A percentile compares a stretch with the other conserved stretches of the same genome.
Conservation (phyloP, 1,139 yeast genomes). For the Hemisphaericaspora xylofermentans region DNA sequence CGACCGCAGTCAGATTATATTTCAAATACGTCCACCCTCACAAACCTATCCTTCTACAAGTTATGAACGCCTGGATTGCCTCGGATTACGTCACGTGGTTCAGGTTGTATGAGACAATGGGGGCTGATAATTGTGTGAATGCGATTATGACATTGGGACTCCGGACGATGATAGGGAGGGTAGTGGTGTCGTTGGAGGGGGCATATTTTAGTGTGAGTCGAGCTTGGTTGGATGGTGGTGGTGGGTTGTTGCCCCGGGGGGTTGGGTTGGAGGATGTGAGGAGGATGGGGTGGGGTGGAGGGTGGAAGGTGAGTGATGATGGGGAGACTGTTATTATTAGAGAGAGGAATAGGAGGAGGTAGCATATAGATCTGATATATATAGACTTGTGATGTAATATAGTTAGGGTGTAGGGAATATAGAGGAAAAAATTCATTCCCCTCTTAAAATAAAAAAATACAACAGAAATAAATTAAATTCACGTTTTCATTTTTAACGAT, state of each 20-base stretch:
- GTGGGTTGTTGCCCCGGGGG: constrained; percentile 34
- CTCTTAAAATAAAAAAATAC: too few species aligned
- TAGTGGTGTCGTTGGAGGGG: too few species aligned
- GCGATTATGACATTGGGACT: constrained; percentile 49
- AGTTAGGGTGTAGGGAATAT: too few species aligned
- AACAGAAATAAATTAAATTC: too few species aligned
- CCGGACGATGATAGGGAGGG: too few species aligned
- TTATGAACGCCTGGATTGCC: constrained; percentile 36
- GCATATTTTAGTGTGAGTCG: too few species aligned
- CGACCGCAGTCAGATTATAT: constrained; percentile 34
- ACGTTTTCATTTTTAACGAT: too few species aligned
- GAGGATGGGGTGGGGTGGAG: constrained; percentile 15
- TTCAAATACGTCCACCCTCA: constrained; percentile 29
- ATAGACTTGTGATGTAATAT: too few species aligned
- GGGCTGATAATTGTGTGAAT: neutral
- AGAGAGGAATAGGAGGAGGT: constrained; percentile 15
- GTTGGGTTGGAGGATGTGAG: constrained; percentile 20
- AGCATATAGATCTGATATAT: neutral
- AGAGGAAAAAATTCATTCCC: too few species aligned
- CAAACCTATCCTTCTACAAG: constrained; percentile 20
- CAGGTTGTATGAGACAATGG: constrained; percentile 19
- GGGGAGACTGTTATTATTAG: constrained; percentile 26
- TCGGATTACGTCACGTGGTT: constrained; percentile 47
- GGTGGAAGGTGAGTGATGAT: constrained; percentile 30
- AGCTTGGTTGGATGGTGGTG: too few species aligned